Percentiles rank a stretch among this genome's conserved stretches.
These are phyloP conservation scores for Cladorrhinum sp. DNA, from an alignment of 2,329 filamentous ascomycete species.

Conservation along the genomic window DNA sequence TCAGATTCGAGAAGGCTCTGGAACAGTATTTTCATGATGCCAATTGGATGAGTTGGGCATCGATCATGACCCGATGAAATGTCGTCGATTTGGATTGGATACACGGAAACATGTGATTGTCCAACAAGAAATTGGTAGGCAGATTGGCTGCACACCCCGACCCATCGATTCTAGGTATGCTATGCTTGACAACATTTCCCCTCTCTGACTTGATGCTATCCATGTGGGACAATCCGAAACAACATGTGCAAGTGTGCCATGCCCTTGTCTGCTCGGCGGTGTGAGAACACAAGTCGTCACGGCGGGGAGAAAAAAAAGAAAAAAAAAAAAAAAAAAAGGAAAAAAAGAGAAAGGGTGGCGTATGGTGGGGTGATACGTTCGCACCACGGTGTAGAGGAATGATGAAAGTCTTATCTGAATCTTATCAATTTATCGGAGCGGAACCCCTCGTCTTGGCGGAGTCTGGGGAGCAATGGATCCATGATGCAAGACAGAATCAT, in stretches of 20 bases:
- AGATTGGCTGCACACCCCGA: not conserved
- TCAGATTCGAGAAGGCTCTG: not conserved
- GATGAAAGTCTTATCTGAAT: slow-evolving; percentile 6
- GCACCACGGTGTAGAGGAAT: not conserved
- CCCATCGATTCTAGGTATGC: not conserved
- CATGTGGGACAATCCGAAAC: not conserved
- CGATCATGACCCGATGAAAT: not conserved
- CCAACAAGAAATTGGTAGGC: not conserved
- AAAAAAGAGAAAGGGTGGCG: not conserved
- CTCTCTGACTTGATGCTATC: not conserved
- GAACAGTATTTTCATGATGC: not conserved
- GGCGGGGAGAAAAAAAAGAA: not conserved
- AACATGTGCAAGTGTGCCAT: not conserved
- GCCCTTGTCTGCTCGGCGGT: not conserved
- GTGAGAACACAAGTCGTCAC: not conserved
- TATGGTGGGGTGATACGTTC: slow-evolving; percentile 12
- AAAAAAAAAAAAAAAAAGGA: not conserved
- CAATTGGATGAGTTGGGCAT: not conserved
- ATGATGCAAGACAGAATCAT: not conserved
- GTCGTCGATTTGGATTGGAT: not conserved
- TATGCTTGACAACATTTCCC: not conserved
- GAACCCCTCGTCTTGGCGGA: slow-evolving; percentile 7
- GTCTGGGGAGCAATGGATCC: not conserved
- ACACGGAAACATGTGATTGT: not conserved
- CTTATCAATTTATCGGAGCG: slow-evolving; percentile 4